Evolutionary conservation across 371 early-diverging fungal genomes (phyloP).

Genomic region (Haplosporangium sp.): DNA sequence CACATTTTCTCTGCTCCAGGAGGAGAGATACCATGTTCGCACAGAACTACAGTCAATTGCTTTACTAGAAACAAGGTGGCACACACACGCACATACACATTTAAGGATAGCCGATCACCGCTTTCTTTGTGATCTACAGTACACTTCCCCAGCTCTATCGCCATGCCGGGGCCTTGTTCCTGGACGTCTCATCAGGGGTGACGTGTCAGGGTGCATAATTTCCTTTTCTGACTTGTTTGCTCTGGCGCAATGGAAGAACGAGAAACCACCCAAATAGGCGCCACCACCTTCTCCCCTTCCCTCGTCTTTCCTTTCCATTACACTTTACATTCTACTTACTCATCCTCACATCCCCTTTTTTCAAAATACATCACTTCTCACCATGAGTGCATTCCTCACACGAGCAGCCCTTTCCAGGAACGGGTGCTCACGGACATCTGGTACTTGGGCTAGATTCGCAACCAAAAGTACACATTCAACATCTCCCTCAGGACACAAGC

Average conservation of each 20-base stretch:
- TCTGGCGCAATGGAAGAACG: too few species aligned
- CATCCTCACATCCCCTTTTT: not conserved
- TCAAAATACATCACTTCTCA: not conserved
- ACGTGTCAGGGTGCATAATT: not conserved
- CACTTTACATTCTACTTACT: not conserved
- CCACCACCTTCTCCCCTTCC: not conserved
- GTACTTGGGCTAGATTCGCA: slow-evolving; percentile 15
- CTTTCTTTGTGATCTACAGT: too few species aligned
- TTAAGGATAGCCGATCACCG: too few species aligned
- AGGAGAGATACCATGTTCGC: too few species aligned
- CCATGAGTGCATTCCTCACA: slow-evolving; percentile 35
- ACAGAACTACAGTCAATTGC: too few species aligned
- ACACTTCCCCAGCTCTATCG: too few species aligned
- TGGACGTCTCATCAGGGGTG: too few species aligned
- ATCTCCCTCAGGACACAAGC: slow-evolving; percentile 7
- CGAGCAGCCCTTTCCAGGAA: slow-evolving; percentile 35
- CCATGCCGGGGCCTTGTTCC: too few species aligned
- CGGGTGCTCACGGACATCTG: slow-evolving; percentile 21
- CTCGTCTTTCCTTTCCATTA: not conserved
- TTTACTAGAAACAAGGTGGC: too few species aligned
- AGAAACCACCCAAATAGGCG: not conserved
- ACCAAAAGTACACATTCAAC: slow-evolving; percentile 4
- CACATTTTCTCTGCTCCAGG: too few species aligned
- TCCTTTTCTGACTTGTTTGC: too few species aligned
- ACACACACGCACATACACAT: too few species aligned